Evolutionary conservation across 139 green algal species (phyloP).

Genomic region (Volvox reticuliferus): DNA sequence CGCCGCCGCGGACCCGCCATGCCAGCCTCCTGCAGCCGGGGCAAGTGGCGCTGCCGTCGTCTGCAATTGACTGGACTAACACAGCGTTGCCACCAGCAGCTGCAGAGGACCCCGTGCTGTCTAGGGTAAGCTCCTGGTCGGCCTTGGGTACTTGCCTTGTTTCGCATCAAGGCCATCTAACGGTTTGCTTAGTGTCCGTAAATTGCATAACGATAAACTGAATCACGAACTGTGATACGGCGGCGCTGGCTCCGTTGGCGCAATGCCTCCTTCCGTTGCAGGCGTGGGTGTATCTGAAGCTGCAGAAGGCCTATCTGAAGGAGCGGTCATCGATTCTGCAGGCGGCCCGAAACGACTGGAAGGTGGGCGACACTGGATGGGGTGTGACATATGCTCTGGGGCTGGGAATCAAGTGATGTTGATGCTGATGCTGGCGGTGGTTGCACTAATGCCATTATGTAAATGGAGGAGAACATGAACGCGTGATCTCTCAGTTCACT

Average conservation of each 20-base stretch:
- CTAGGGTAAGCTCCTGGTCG: conserved; percentile 1
- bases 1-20: background rate
- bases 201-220: too few species aligned
- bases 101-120: conserved; percentile 39
- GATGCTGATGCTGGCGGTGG: too few species aligned
- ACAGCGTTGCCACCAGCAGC: background rate
- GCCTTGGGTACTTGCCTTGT: too few species aligned
- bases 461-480: too few species aligned
- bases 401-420: too few species aligned
- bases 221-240: background rate
- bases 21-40: background rate
- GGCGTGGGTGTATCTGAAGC: conserved; percentile 46
- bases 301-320: conserved; percentile 52
- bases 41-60: background rate
- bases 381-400: too few species aligned
- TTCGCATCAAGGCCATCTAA: too few species aligned
- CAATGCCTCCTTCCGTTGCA: background rate
- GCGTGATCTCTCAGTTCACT: too few species aligned
- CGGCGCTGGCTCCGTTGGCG: background rate
- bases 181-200: too few species aligned
- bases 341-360: conserved; percentile 32
- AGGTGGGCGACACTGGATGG: conserved; percentile 1
- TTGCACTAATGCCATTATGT: too few species aligned
- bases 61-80: background rate
- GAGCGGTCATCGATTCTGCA: conserved; percentile 41